phyloP scores from a whole-genome alignment of 2,329 filamentous ascomycete genomes.

The Geosmithia morbida region DNA sequence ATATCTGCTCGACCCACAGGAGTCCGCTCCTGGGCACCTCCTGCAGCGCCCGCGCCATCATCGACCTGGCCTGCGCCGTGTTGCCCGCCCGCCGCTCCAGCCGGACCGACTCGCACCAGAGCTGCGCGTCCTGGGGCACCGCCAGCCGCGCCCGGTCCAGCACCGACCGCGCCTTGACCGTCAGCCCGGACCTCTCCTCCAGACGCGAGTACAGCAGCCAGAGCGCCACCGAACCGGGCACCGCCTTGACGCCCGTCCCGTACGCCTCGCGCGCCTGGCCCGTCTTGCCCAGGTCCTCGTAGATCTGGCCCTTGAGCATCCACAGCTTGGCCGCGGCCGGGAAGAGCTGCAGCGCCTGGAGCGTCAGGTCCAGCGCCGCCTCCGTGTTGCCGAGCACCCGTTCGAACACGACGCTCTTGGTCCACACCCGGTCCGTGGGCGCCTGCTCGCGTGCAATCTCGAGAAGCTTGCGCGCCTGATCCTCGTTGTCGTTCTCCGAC shows the following conservation, averaged over 20 bases:
- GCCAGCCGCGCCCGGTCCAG: conserved; percentile 83
- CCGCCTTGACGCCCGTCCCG: conserved; percentile 73
- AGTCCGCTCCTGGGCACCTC: conserved; percentile 79
- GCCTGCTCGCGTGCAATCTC: conserved; percentile 74
- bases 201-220: conserved; percentile 83
- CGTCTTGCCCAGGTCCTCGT: conserved; percentile 66
- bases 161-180: conserved; percentile 86
- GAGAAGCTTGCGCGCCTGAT: conserved; percentile 70
- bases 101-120: conserved; percentile 91
- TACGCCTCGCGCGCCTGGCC: conserved; percentile 85
- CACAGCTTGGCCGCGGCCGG: conserved; percentile 78
- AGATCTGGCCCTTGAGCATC: conserved; percentile 99
- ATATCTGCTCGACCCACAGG: conserved; percentile 89
- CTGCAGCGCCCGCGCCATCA: conserved; percentile 89
- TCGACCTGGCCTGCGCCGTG: conserved; percentile 65
- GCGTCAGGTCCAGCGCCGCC: conserved; percentile 71
- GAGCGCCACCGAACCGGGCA: conserved; percentile 67
- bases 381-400: conserved; percentile 69
- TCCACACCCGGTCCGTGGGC: conserved; percentile 91
- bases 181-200: conserved; percentile 70
- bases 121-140: conserved; percentile 66
- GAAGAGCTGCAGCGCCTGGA: conserved; percentile 76
- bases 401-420: conserved; percentile 90
- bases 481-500: conserved; percentile 71
- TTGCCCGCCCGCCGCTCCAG: conserved; percentile 84